phyloP scores from a whole-genome alignment of 2,329 filamentous ascomycete genomes.

The Gnomoniopsis sp. region DNA sequence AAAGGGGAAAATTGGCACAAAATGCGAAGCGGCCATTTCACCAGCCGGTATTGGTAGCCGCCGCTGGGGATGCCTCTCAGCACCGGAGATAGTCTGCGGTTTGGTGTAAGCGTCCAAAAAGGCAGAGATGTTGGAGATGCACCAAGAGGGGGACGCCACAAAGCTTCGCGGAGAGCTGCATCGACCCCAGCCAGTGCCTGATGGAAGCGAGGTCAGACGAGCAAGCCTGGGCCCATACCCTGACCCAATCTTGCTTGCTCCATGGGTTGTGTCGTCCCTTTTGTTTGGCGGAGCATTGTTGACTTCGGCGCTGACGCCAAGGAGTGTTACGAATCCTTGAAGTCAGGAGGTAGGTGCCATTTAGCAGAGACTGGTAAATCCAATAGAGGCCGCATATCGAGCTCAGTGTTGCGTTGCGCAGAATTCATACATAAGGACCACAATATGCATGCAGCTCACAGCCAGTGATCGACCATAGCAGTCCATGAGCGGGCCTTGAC shows the following conservation, averaged over 20 bases:
- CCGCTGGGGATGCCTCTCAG: conserved; percentile 33
- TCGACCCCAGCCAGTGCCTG: background rate
- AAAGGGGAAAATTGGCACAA: conserved; percentile 45
- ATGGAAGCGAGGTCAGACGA: background rate
- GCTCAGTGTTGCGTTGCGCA: background rate
- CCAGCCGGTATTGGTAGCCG: conserved; percentile 50
- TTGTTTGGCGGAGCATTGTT: conserved; percentile 10
- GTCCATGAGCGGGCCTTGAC: background rate
- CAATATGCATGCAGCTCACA: conserved; percentile 6
- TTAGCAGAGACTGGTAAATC: conserved; percentile 35
- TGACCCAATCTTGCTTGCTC: conserved; percentile 1
- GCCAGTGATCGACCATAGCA: conserved; percentile 4
- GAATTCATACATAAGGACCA: conserved; percentile 5
- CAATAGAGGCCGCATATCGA: conserved; percentile 26
- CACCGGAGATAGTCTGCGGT: conserved; percentile 22
- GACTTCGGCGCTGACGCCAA: conserved; percentile 27
- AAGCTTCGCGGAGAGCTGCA: background rate
- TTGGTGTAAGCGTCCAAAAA: background rate
- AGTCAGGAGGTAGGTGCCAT: conserved; percentile 44
- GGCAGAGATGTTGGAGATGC: background rate
- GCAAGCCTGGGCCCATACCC: background rate
- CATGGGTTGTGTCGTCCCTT: conserved; percentile 8
- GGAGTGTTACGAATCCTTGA: conserved; percentile 4
- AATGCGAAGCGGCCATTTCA: conserved; percentile 55
- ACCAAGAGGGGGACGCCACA: conserved; percentile 7